Conservation (phyloP, 2,329 filamentous ascomycete species). For the Ophiobolus disseminans region DNA sequence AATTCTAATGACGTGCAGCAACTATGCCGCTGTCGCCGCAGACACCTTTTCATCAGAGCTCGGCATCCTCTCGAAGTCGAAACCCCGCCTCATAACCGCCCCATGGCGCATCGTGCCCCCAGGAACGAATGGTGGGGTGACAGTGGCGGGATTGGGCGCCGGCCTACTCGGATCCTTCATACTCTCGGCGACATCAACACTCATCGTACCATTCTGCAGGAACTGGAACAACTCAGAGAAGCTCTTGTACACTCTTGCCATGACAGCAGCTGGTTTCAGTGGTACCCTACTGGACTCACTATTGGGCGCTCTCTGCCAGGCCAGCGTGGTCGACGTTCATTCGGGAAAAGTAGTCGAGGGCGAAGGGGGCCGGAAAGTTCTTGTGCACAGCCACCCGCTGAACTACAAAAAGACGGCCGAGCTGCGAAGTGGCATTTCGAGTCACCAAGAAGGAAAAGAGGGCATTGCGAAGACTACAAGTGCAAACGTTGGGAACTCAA, state of each 20-base stretch:
- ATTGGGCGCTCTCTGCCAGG: constrained; percentile 83
- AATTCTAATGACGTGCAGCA: constrained; percentile 60
- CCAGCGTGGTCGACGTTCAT: constrained; percentile 82
- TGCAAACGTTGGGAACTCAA: constrained; percentile 19
- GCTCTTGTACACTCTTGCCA: constrained; percentile 54
- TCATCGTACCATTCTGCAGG: constrained; percentile 74
- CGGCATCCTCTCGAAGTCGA: constrained; percentile 79
- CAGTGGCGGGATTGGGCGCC: constrained; percentile 73
- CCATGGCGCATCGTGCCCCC: constrained; percentile 79
- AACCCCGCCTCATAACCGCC: constrained; percentile 86
- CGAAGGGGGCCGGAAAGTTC: constrained; percentile 70
- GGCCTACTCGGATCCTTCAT: constrained; percentile 75
- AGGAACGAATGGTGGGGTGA: constrained; percentile 94
- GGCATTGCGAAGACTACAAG: constrained; percentile 44
- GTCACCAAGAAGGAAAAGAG: constrained; percentile 50
- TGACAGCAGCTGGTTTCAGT: constrained; percentile 75
- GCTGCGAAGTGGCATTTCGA: constrained; percentile 50
- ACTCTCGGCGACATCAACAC: constrained; percentile 71
- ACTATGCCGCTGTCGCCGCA: constrained; percentile 90
- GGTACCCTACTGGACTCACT: constrained; percentile 89
- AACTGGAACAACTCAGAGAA: constrained; percentile 32
- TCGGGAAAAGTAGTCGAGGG: constrained; percentile 91
- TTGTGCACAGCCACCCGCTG: constrained; percentile 44
- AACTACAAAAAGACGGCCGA: constrained; percentile 40
- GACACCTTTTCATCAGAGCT: constrained; percentile 97